Base-by-base conservation (phyloP, 2,329 filamentous ascomycete species). In the Akanthomyces dipterigenus region DNA sequence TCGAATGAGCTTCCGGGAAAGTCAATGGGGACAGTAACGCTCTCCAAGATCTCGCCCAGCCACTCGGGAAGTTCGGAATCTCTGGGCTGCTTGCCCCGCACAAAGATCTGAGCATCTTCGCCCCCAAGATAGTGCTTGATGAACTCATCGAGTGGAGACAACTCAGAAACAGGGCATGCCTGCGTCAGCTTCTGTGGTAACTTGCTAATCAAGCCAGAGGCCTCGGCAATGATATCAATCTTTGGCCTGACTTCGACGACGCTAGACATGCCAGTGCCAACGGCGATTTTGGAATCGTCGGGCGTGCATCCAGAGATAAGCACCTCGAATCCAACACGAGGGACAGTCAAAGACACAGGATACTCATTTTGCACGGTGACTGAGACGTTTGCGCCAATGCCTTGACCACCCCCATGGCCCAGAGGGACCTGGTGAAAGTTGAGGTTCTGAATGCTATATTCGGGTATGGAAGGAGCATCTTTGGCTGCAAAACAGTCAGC, bases 1-100 rank as follows among this genome's bases (percentile, higher is more conserved):
- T 92, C 91, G 68, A 97, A 88, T 0, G 87, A 87, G 62, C 87
- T 85, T 5, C 91, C 91, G 0, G 91, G 90, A 64, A 98, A 89
- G 6, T 91, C 89, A 7, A 98, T 78, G 3, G 93, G 92, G 0
- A 98, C 81, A 0, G 88, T 93, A 57, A 98, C 84, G 66, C 89
- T 91, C 50, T 87, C 86, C 42, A 98, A 78, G 24, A 99, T 81
- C 56, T 93, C 86, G 16, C 84, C 83, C 53, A 97, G 82, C 95
- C 95, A 99, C 50, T 80, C 78, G 1, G 95, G 95, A 0, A 91
- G 90, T 38, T 86, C 80, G 1, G 82, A 78, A 20, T 82, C 81
- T 3, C 88, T 84, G 28, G 85, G 78, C 63, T 86, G 82, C 61
- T 89, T 89, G 28, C 93, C 95, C 55, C 89, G 88, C 54, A 98